phyloP scores from a whole-genome alignment of 768 basidiomycete genomes.

The Suillus subalutaceus region DNA sequence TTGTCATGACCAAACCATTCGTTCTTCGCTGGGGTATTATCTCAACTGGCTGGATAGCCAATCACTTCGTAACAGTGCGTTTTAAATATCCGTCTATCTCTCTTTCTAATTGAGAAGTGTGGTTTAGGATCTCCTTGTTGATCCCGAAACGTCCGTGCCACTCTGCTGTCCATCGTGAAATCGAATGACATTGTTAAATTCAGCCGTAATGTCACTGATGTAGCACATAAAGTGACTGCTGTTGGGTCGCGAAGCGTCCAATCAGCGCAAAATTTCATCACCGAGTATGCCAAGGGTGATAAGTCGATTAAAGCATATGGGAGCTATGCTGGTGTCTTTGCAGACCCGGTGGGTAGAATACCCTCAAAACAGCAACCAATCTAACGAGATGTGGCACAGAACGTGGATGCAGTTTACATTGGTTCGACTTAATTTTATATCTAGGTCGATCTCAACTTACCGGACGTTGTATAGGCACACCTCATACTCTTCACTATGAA shows the following conservation, averaged over 20 bases:
- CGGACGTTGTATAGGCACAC: slow-evolving; percentile 58
- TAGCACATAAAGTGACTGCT: slow-evolving; percentile 68
- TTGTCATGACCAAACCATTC: slow-evolving; percentile 34
- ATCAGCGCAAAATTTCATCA: slow-evolving; percentile 73
- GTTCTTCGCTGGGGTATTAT: slow-evolving; percentile 85
- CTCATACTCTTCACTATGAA: slow-evolving; percentile 81
- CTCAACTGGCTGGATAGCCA: slow-evolving; percentile 77
- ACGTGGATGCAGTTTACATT: slow-evolving; percentile 79
- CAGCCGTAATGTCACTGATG: slow-evolving; percentile 68
- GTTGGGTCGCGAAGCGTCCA: slow-evolving; percentile 76
- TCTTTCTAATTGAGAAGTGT: slow-evolving; percentile 9
- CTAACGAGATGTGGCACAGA: slow-evolving; percentile 35
- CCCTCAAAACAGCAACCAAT: slow-evolving; percentile 11
- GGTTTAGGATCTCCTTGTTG: slow-evolving; percentile 69
- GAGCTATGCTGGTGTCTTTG: slow-evolving; percentile 72
- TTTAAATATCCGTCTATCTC: background rate
- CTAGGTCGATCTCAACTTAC: background rate
- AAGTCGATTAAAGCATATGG: slow-evolving; percentile 68
- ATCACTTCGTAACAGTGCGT: slow-evolving; percentile 64
- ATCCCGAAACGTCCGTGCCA: slow-evolving; percentile 68
- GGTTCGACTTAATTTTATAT: slow-evolving; percentile 38
- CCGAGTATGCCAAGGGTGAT: slow-evolving; percentile 51
- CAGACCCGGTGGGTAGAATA: slow-evolving; percentile 56
- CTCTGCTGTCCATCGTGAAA: slow-evolving; percentile 1
- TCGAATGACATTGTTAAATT: background rate